Conservation (phyloP, 2,329 filamentous ascomycete species). For the Cyphellophora europaea region DNA sequence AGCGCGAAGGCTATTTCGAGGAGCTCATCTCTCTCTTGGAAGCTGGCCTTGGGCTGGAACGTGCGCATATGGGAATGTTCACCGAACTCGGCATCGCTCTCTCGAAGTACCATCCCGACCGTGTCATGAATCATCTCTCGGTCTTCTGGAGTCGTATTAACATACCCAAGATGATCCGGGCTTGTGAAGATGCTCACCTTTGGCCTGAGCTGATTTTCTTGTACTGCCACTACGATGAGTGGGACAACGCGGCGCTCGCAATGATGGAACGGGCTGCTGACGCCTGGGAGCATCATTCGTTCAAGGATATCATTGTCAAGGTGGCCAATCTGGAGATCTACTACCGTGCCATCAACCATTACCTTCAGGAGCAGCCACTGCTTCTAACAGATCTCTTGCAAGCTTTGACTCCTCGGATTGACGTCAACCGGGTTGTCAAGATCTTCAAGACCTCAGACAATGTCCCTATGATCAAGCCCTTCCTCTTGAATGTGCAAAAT, state of each 20-base stretch:
- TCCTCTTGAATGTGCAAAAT: conserved; percentile 87
- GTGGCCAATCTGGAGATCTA: conserved; percentile 98
- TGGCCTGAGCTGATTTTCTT: conserved; percentile 98
- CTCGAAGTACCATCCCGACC: conserved; percentile 89
- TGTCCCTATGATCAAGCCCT: conserved; percentile 95
- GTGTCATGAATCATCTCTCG: conserved; percentile 96
- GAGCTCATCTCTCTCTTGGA: conserved; percentile 92
- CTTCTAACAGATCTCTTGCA: conserved; percentile 93
- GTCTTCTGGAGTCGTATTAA: conserved; percentile 98
- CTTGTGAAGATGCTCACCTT: conserved; percentile 85
- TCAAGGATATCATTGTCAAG: conserved; percentile 98
- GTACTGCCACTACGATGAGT: conserved; percentile 97
- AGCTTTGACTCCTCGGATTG: conserved; percentile 81
- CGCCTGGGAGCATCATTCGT: conserved; percentile 98
- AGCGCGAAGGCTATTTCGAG: conserved; percentile 94
- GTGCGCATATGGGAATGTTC: conserved; percentile 95
- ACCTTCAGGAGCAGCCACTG: conserved; percentile 92
- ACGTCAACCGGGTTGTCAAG: conserved; percentile 97
- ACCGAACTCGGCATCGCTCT: conserved; percentile 86
- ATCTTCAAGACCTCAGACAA: conserved; percentile 99
- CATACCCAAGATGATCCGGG: conserved; percentile 90
- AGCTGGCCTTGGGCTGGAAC: conserved; percentile 86
- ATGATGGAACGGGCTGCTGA: conserved; percentile 98
- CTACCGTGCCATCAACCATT: conserved; percentile 94
- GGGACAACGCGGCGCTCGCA: conserved; percentile 89